These are phyloP conservation scores for Boletellus ananas DNA, from an alignment of 768 basidiomycete species.

Conservation along the genomic window DNA sequence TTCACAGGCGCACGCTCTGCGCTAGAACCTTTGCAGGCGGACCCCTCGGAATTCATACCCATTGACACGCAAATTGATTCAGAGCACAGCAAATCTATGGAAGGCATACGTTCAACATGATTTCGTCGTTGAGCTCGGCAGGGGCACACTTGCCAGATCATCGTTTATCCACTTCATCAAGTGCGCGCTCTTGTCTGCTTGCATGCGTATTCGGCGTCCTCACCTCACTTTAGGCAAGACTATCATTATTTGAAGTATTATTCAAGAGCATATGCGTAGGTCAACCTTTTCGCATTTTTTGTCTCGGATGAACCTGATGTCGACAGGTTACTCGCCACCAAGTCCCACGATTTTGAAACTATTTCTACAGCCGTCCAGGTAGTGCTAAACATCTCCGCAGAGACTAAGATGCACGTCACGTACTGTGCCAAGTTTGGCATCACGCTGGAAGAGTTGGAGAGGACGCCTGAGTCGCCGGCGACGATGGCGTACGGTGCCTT, in stretches of 20 bases:
- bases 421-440: constrained; percentile 76
- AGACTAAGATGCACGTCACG: constrained; percentile 66
- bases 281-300: neutral
- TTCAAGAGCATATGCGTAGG: constrained; percentile 72
- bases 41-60: constrained; percentile 63
- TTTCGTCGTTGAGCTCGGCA: constrained; percentile 74
- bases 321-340: constrained; percentile 69
- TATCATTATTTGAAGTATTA: constrained; percentile 83
- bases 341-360: constrained; percentile 58
- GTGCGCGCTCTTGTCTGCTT: constrained; percentile 36
- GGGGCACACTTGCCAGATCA: constrained; percentile 61
- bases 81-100: constrained; percentile 55
- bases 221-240: constrained; percentile 56
- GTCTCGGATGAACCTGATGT: neutral
- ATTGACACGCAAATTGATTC: constrained; percentile 61
- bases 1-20: neutral
- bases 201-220: neutral
- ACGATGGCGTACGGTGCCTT: constrained; percentile 88
- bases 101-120: constrained; percentile 76
- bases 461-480: constrained; percentile 60
- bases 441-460: constrained; percentile 52
- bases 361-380: constrained; percentile 64
- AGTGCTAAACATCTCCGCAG: constrained; percentile 60
- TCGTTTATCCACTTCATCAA: constrained; percentile 83
- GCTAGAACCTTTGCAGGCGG: constrained; percentile 38